Conservation (phyloP, 2,329 filamentous ascomycete genomes). For the Colletotrichum scovillei region DNA sequence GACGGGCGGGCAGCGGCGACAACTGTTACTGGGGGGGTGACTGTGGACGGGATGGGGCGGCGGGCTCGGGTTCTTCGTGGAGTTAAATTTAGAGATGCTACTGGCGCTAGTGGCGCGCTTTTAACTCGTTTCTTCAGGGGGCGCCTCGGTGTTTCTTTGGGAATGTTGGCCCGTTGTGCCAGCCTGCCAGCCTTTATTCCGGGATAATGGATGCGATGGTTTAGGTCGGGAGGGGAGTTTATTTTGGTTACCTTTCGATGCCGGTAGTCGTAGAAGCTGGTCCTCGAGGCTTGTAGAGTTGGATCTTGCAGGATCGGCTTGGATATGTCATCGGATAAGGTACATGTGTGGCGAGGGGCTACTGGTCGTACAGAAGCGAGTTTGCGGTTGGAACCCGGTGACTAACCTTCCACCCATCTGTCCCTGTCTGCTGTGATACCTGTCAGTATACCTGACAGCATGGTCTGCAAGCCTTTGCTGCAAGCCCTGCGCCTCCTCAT, state of each 20-base stretch:
- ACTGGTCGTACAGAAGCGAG: not conserved
- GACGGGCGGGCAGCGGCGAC: not conserved
- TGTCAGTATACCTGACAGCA: not conserved
- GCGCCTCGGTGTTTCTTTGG: slow-evolving; percentile 3
- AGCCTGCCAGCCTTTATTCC: not conserved
- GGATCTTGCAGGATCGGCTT: not conserved
- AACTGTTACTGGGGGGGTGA: not conserved
- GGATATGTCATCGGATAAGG: not conserved
- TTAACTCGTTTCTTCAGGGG: not conserved
- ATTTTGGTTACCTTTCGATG: not conserved
- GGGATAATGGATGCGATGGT: not conserved
- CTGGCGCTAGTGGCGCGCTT: slow-evolving; percentile 18
- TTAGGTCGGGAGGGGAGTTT: not conserved
- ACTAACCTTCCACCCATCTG: not conserved
- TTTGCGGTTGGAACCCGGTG: not conserved
- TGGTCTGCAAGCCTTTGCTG: not conserved
- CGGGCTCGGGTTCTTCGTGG: not conserved
- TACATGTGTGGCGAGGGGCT: not conserved
- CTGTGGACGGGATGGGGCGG: not conserved
- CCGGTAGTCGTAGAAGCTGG: not conserved
- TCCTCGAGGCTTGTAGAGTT: not conserved
- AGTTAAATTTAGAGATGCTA: slow-evolving; percentile 30
- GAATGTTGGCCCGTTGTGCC: not conserved
- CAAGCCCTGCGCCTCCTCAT: slow-evolving; percentile 25
- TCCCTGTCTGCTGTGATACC: slow-evolving; percentile 7